Conservation (phyloP, 1,284 basidiomycete species). For the Puccinia novopanici region DNA sequence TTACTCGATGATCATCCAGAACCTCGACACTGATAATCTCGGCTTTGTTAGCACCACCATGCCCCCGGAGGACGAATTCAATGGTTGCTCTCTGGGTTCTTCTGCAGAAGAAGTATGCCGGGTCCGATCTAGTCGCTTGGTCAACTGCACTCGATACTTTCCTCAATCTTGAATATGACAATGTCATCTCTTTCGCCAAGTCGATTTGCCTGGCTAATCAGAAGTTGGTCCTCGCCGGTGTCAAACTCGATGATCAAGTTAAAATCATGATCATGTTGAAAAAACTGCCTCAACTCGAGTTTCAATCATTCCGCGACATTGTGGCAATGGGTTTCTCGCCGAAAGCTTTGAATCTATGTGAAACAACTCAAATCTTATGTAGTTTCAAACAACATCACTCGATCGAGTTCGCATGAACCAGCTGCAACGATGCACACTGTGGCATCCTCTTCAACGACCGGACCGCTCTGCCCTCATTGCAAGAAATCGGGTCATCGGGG, state of each 20-base stretch:
- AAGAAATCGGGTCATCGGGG: neutral
- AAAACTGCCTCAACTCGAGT: neutral
- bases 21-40: neutral
- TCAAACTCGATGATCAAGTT: slow-evolving; percentile 15
- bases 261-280: neutral
- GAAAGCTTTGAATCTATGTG: neutral
- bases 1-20: no score
- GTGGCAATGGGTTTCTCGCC: neutral
- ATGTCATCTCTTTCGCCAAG: neutral
- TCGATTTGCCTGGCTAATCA: neutral
- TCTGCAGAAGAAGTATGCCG: neutral
- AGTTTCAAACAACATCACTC: neutral
- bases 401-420: neutral
- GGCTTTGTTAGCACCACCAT: neutral
- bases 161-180: neutral
- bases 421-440: no score
- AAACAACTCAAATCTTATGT: neutral
- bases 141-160: neutral
- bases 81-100: neutral
- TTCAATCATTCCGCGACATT: slow-evolving; percentile 11
- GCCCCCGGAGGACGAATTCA: neutral
- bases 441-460: neutral
- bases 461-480: neutral
- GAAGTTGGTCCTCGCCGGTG: neutral
- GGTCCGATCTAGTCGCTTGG: neutral